A percentile compares a stretch with the other conserved stretches of the same genome.
Evolutionary conservation across 345 rosid species (phyloP).

Genomic region (Lepidium sativum): DNA sequence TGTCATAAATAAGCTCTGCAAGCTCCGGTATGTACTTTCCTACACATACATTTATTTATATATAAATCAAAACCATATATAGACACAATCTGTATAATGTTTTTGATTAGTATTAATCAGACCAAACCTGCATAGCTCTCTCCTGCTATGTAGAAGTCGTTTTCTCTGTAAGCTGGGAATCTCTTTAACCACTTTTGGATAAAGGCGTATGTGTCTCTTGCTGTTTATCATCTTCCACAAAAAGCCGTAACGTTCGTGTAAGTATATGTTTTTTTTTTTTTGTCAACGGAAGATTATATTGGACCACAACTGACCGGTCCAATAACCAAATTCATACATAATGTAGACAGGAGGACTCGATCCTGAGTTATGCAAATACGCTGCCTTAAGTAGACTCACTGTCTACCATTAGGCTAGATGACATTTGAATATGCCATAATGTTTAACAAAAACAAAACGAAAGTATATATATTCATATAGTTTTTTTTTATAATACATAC

Average conservation of each 20-base stretch:
- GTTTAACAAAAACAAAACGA: too few relatives aligned
- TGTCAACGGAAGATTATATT: too few relatives aligned
- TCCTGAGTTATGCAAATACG: too few relatives aligned
- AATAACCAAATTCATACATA: too few relatives aligned
- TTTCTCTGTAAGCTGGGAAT: conserved; percentile 56
- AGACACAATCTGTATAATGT: not conserved
- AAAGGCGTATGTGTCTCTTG: conserved; percentile 67
- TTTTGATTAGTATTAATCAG: not conserved
- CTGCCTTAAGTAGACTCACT: too few relatives aligned
- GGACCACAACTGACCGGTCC: too few relatives aligned
- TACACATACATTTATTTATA: conserved; percentile 11
- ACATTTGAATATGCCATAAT: too few relatives aligned
- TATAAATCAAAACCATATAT: not conserved
- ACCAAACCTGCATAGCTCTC: conserved; percentile 87
- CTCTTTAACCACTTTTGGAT: conserved; percentile 64
- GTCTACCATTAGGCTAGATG: too few relatives aligned
- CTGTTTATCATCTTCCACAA: conserved; percentile 24
- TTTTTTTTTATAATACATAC: too few relatives aligned
- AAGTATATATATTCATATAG: too few relatives aligned
- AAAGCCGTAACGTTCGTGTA: not conserved
- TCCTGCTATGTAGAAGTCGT: conserved; percentile 73
- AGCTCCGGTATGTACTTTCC: conserved; percentile 88
- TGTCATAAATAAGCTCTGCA: conserved; percentile 61
- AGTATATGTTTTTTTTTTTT: too few relatives aligned
- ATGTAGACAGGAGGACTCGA: too few relatives aligned